phyloP scores from a whole-genome alignment of 495 filamentous ascomycete genomes.

The Xeromyces bisporus region DNA sequence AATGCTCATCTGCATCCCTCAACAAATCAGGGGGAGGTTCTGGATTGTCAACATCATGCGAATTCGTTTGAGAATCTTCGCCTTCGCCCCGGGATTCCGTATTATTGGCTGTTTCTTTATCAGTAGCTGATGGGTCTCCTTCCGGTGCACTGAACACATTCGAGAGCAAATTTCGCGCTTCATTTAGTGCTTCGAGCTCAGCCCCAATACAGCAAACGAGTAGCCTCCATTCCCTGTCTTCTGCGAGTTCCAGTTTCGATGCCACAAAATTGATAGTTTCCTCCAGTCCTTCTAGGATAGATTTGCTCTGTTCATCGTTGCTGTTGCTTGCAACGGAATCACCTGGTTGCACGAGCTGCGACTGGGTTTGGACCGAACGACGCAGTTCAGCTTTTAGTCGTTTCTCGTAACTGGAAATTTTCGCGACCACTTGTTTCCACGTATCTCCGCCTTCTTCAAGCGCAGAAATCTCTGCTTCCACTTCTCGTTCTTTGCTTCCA shows the following conservation, averaged over 20 bases:
- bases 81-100: neutral
- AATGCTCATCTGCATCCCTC: slow-evolving; percentile 13
- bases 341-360: slow-evolving; percentile 6
- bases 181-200: slow-evolving; percentile 66
- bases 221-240: slow-evolving; percentile 59
- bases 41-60: slow-evolving; percentile 14
- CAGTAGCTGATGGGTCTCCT: slow-evolving; percentile 6
- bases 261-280: slow-evolving; percentile 24
- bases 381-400: slow-evolving; percentile 40
- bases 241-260: slow-evolving; percentile 22
- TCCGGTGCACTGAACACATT: slow-evolving; percentile 25
- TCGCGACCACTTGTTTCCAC: slow-evolving; percentile 54
- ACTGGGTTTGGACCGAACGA: slow-evolving; percentile 12
- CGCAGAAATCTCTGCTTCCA: slow-evolving; percentile 53
- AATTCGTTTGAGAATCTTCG: slow-evolving; percentile 4
- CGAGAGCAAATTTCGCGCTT: slow-evolving; percentile 49
- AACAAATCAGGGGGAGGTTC: slow-evolving; percentile 26
- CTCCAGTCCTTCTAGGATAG: slow-evolving; percentile 26
- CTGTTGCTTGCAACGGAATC: slow-evolving; percentile 3
- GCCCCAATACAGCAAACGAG: slow-evolving; percentile 78
- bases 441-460: slow-evolving; percentile 68
- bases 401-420: slow-evolving; percentile 54
- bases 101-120: slow-evolving; percentile 3
- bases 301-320: slow-evolving; percentile 15
- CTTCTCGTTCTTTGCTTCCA: slow-evolving; percentile 36